Conservation (phyloP, 305 asterid species). For the Fraxinus sp. region DNA sequence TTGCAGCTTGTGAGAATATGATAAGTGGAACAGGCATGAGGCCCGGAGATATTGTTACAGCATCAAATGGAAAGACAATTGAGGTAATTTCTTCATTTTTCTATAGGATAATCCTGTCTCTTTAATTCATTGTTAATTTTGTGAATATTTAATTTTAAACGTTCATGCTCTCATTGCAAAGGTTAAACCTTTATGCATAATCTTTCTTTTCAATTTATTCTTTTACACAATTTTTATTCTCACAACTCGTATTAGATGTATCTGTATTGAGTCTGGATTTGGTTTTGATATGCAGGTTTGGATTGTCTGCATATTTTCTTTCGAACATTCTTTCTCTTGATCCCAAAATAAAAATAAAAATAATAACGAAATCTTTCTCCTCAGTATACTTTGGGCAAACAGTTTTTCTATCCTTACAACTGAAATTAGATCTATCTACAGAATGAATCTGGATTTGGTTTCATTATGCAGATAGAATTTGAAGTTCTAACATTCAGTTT, state of each 20-base stretch:
- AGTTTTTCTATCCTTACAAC: background rate
- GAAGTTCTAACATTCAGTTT: background rate
- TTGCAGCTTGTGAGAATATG: slow-evolving; percentile 97
- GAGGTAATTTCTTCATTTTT: slow-evolving; percentile 50
- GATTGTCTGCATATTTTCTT: background rate
- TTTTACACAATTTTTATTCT: background rate
- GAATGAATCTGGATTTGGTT: background rate
- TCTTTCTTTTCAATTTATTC: background rate
- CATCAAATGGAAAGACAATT: slow-evolving; percentile 88
- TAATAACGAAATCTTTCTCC: background rate
- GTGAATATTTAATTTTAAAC: background rate
- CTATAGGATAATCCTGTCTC: background rate
- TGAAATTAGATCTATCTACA: background rate
- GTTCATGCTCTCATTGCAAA: background rate
- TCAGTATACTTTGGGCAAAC: background rate
- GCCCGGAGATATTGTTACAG: slow-evolving; percentile 81
- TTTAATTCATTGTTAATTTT: slow-evolving; percentile 3
- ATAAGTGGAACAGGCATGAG: slow-evolving; percentile 94
- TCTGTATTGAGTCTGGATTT: background rate
- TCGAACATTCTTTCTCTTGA: background rate
- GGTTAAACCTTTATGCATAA: background rate
- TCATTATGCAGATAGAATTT: background rate
- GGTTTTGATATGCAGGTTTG: background rate
- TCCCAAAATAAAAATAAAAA: background rate
- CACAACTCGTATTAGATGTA: background rate